A percentile compares a stretch with the other conserved stretches of the same genome.
These are phyloP conservation scores for Silybum marianum DNA, from an alignment of 129 eudicot species.

Conservation along the genomic window DNA sequence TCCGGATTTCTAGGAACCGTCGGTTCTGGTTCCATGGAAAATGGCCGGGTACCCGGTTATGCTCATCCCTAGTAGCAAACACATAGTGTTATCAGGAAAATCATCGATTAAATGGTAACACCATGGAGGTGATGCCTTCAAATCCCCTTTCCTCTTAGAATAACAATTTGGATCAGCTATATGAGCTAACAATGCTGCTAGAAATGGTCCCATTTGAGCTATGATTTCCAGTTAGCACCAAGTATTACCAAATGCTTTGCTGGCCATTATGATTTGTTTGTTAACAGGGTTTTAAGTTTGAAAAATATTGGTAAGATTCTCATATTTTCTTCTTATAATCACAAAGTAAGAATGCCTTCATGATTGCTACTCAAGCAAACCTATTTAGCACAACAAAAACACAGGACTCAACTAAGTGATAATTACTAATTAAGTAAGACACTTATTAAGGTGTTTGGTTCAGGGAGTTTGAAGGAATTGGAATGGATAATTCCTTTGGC, in stretches of 20 bases:
- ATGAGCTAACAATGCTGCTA: not conserved
- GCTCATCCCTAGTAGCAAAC: no score
- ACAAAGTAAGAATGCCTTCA: not conserved
- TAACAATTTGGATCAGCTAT: not conserved
- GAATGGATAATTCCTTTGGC: no score
- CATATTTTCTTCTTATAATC: not conserved
- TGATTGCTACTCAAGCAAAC: not conserved
- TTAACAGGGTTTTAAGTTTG: not conserved
- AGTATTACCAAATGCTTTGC: not conserved
- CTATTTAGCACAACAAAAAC: not conserved
- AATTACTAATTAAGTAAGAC: not conserved
- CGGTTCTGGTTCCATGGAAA: no score
- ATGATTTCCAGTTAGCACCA: not conserved
- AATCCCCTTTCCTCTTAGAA: no score
- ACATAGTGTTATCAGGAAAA: not conserved
- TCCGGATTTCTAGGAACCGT: no score
- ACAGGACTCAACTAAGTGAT: not conserved
- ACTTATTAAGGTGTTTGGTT: no score
- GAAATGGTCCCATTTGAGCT: not conserved
- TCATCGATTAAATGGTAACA: not conserved
- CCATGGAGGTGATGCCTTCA: no score
- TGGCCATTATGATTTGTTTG: not conserved
- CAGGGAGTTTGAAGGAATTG: no score
- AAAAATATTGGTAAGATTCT: not conserved
- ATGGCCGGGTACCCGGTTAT: no score